Evolutionary conservation across 1,139 yeast species (phyloP), one percentile per base, ranked within the genome.

Genomic region (Tardiomyces depauwii): DNA sequence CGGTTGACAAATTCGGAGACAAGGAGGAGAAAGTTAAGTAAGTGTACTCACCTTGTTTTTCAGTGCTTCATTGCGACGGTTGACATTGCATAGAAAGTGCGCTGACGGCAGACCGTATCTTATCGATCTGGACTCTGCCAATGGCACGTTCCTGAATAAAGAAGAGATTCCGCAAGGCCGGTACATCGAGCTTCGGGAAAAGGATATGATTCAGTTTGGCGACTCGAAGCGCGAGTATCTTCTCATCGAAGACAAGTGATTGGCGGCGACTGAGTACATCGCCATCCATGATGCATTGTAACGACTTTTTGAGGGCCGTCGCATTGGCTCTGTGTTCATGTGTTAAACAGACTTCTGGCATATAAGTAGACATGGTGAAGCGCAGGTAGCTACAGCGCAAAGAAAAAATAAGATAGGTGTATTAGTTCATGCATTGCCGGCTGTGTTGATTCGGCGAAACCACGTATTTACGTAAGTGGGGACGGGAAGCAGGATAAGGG

Each of bases 401-500:
- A 28, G 12, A 13, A 18, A 3, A 51, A 89, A 61, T 82, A 84
- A 40, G 93, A 91, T 65, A 71, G 87, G 56, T 82, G 78, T 55
- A 73, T 89, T 58, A 91, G 72, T 83, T 79, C 62, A 74, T 91
- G 53, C 95, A 91, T 62, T 86, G 89, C 55, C 96, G 89, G 60
- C 75, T 86, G 57, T n/a, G n/a, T n/a, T n/a, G 7, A 21, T 21
- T 5, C 25, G 25, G 25, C 25, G 7, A 5, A 21, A 21, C 25
- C 25, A 21, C 25, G 25, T 21, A 21, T 21, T 4, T 21, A 21
- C 96, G 89, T 58, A 71, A 91, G 47, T 69, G 93, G 52, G 70
- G 77, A 49, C 72, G n/a, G 91, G 54, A 98, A 91, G 67, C 98
- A 91, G 65, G 97, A 89, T 51, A 93, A 89, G 64, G 88, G 93